Conservation (phyloP, 441 rosid genomes). For the Capsella rubella region DNA sequence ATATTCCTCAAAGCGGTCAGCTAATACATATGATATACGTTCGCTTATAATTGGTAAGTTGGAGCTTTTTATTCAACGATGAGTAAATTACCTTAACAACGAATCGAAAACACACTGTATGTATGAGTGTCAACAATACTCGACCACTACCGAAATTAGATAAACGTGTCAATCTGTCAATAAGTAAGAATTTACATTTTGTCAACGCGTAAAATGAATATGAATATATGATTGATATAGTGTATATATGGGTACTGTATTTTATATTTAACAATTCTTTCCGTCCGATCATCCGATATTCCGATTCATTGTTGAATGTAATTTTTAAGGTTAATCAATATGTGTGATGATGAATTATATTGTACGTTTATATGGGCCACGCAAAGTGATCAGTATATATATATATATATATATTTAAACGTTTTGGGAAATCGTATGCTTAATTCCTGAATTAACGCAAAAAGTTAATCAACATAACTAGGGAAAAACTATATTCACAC, state of each 20-base stretch:
- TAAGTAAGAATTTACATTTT: background rate
- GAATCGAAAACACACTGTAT: background rate
- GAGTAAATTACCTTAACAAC: slow-evolving; percentile 13
- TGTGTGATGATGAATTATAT: slow-evolving; percentile 7
- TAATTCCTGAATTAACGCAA: slow-evolving; percentile 2
- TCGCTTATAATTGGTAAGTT: slow-evolving; percentile 18
- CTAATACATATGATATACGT: background rate
- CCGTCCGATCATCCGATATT: background rate
- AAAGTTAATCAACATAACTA: background rate
- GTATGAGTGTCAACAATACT: background rate
- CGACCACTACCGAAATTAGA: slow-evolving; percentile 1
- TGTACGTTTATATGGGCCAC: slow-evolving; percentile 37
- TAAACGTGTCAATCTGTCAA: background rate
- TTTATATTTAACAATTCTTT: background rate
- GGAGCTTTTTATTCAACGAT: background rate
- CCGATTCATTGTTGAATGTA: slow-evolving; percentile 8
- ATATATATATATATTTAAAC: slow-evolving; percentile 16
- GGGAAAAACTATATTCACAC: background rate
- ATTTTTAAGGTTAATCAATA: slow-evolving; percentile 34
- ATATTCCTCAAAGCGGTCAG: background rate
- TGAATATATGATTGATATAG: background rate
- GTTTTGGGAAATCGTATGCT: slow-evolving; percentile 18
- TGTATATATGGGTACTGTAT: background rate
- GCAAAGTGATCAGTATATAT: slow-evolving; percentile 12
- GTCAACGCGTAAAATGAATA: background rate